Conservation (phyloP, 495 filamentous ascomycete species). For the Neurospora discreta region DNA sequence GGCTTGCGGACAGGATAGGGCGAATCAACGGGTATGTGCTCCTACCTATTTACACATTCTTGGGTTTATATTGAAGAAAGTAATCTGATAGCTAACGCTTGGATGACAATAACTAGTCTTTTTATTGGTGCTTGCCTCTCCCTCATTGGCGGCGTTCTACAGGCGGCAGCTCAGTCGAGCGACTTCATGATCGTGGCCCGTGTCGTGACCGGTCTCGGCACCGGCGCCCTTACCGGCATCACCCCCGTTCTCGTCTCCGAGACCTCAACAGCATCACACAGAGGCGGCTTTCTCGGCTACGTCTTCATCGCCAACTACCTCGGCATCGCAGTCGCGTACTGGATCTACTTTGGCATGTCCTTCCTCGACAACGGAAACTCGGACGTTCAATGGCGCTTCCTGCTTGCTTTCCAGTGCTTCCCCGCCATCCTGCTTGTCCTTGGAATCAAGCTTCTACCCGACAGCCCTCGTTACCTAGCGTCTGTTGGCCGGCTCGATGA, state of each 20-base stretch:
- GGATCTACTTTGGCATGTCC: slow-evolving; percentile 48
- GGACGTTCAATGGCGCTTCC: slow-evolving; percentile 37
- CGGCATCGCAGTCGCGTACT: slow-evolving; percentile 51
- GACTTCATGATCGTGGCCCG: slow-evolving; percentile 45
- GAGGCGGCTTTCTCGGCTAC: slow-evolving; percentile 37
- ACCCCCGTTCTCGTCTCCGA: slow-evolving; percentile 33
- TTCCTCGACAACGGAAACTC: slow-evolving; percentile 38
- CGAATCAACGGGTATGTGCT: slow-evolving; percentile 9
- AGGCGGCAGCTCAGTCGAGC: slow-evolving; percentile 38
- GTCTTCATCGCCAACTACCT: slow-evolving; percentile 47
- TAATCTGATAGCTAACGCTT: slow-evolving; percentile 16
- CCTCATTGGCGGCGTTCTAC: slow-evolving; percentile 41
- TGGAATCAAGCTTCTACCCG: slow-evolving; percentile 38
- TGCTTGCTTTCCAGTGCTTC: slow-evolving; percentile 44
- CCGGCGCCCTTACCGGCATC: slow-evolving; percentile 30
- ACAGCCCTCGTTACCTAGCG: slow-evolving; percentile 31
- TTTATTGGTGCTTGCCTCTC: slow-evolving; percentile 42
- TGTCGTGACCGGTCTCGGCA: slow-evolving; percentile 46
- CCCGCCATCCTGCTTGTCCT: slow-evolving; percentile 38
- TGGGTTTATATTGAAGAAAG: neutral
- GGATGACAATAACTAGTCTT: slow-evolving; percentile 41
- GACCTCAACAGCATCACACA: slow-evolving; percentile 34
- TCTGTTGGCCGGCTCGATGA: neutral
- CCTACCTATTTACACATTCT: neutral
- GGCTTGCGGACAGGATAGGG: neutral